Base-by-base conservation (phyloP, 1,284 basidiomycete genomes). In the Apiotrichum laibachii region DNA sequence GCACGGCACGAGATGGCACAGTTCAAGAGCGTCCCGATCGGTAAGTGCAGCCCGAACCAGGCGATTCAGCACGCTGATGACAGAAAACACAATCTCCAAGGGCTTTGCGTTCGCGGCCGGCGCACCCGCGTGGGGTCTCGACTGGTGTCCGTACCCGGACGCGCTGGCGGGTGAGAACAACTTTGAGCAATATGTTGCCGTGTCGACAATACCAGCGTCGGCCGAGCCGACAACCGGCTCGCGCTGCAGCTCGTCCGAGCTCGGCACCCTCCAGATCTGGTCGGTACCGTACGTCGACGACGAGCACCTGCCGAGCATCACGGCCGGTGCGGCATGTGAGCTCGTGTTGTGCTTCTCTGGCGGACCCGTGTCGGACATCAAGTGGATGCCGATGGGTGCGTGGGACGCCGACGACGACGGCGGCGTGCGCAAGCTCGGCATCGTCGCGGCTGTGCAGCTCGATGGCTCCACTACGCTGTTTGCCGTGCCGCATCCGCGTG, bases 361-460 rank as follows among this genome's bases (percentile, higher is more conserved):
- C 31, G 89, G 90, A 0, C 83, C 87, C 5, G 88, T 86, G 5
- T 83, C 85, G 64, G 86, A 89, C 53, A 70, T 92, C 18, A 89
- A 87, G 75, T 96, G 92, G 92, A 93, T 91, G 77, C 92, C 92
- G 5, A 72, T 90, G 40, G 90, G 90, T 0, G 84, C 86, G 19
- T 84, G 90, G 68, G 89, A 92, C 68, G 58, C 73, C 50, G 80
- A 79, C 68, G 58, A 73, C 50, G 80, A 79, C 46, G 65, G 76
- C 63, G 34, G 49, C 19, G 37, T 49, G 40, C 81, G 84, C 26
- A 92, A 90, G 69, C 78, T 96, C 0, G 93, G 93, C 1, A 72
- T 96, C 16, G 69, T 96, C 15, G 89, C 85, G 0, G 91, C 88
- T 1, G 85, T 87, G 0, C 92, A 92, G 59, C 85, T 87, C 67